Base-by-base conservation (phyloP, 1,284 basidiomycete species). In the Spongiforma sp. region DNA sequence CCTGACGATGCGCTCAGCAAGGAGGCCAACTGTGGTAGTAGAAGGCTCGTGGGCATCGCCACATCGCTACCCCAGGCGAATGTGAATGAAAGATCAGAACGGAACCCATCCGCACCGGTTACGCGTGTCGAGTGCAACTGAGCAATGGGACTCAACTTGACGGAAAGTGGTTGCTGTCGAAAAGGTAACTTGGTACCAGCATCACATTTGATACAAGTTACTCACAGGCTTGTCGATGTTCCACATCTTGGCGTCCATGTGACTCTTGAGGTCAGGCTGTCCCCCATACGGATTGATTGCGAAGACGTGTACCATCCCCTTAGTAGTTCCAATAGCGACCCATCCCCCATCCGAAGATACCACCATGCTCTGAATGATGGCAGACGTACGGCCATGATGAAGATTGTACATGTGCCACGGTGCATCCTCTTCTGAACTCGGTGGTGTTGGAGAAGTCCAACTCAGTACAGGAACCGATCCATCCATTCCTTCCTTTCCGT, bases 231-330 rank as follows among this genome's bases (percentile, higher is more conserved):
- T 81, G 11, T 77, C 75, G 3, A 81, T 77, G 68, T 93, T 91
- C 71, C 80, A 73, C 0, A 92, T 86, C 71, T 78, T 81, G 5
- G 83, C 83, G 39, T 84, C 80, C 41, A 89, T 72, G 78, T 94
- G 92, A 62, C 89, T 90, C n/a, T 75, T 71, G 11, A 85, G 78
- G 72, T 91, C 86, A 0, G 90, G 82, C 59, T 80, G 81, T 5
- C 94, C 93, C 1, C 93, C 93, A 62, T 88, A 88, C 0, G 93
- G 92, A 71, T 92, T 90, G 26, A 90, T 81, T 12, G 91, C 86
- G 73, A 93, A 95, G 0, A 95, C 78, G 77, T 96, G 91, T 48
- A 89, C 74, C 0, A 86, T 90, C 55, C 89, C 75, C 68, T 88
- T 88, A 70, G 81, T 72, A 57, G 86, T 94, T 2, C 85, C 86